Evolutionary conservation across 2,329 filamentous ascomycete species (phyloP), one percentile per base, ranked within the genome.

Genomic region (Hymenoscyphus fraxineus): DNA sequence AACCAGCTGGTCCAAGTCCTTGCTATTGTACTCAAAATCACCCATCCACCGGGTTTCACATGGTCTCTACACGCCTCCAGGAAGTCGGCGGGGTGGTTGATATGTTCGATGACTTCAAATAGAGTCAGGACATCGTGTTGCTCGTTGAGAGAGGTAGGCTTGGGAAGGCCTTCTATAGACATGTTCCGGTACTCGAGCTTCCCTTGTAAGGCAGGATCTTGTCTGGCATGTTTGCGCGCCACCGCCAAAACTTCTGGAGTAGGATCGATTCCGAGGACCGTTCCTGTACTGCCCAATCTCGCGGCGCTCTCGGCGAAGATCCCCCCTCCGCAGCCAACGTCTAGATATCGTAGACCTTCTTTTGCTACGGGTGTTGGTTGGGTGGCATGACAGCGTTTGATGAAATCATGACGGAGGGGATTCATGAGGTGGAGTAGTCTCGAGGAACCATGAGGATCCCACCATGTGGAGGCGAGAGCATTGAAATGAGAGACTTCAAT

Each of bases 351-450:
- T 3, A 92, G 80, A 19, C 81, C 81, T 9, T 73, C 68, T 64
- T 71, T 69, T 67, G 70, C 41, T 67, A 79, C 69, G 31, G 78
- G 73, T 58, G 80, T 78, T 65, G 79, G 78, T 57, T 83, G 81
- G 22, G 85, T 83, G 68, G 82, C 77, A 58, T 89, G 85, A 75
- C 94, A 97, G 67, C 81, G 79, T 27, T 83, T 83, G 76, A 97
- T 95, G 79, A 98, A 98, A 78, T 93, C 88, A 80, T 98, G 93
- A 40, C 95, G 93, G 57, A 97, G 86, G 1, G 95, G 95, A 79
- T 99, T 98, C 94, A 99, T 98, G 70, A 97, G 88, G 78, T 99
- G 95, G 1, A 99, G 87, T 65, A 97, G 87, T 47, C 94, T 88
- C 3, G 93, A 97, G 6, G 94, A 89, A 60, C 95, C 95, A 75